Conservation (phyloP, 352 stramenopile species). For the Globisporangium radiosum region DNA sequence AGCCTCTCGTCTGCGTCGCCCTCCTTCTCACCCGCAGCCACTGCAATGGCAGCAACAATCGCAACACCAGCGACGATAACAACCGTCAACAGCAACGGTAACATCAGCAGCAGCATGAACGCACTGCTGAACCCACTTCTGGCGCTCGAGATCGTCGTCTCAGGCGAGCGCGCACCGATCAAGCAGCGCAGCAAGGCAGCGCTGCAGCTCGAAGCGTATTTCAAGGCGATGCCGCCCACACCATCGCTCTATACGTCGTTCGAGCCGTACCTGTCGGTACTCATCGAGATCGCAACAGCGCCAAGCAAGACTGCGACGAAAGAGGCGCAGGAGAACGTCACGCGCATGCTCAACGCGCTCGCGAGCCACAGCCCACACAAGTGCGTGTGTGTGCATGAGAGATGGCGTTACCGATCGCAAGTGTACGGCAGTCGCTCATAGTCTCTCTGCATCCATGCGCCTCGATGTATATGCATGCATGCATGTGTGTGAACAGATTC, state of each 20-base stretch:
- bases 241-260: slow-evolving; percentile 30
- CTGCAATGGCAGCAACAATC: neutral
- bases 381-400: slow-evolving; percentile 5
- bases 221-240: slow-evolving; percentile 18
- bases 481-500: slow-evolving; percentile 10
- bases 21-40: slow-evolving; percentile 6
- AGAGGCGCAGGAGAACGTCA: slow-evolving; percentile 32
- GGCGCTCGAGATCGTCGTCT: slow-evolving; percentile 38
- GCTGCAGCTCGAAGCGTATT: slow-evolving; percentile 37
- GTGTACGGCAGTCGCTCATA: neutral
- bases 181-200: slow-evolving; percentile 39
- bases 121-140: slow-evolving; percentile 30
- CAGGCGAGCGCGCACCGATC: slow-evolving; percentile 22
- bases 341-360: slow-evolving; percentile 32
- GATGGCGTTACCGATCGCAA: too few species aligned
- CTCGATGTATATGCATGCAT: neutral
- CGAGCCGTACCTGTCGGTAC: slow-evolving; percentile 39
- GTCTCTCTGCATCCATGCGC: neutral
- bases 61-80: neutral
- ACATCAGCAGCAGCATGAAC: neutral
- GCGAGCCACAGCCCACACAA: slow-evolving; percentile 31
- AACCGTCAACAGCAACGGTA: neutral
- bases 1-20: slow-evolving; percentile 13
- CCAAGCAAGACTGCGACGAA: slow-evolving; percentile 16
- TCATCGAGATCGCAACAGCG: slow-evolving; percentile 30